Conservation (phyloP, 2,329 filamentous ascomycete genomes). For the Phialophora expanda region DNA sequence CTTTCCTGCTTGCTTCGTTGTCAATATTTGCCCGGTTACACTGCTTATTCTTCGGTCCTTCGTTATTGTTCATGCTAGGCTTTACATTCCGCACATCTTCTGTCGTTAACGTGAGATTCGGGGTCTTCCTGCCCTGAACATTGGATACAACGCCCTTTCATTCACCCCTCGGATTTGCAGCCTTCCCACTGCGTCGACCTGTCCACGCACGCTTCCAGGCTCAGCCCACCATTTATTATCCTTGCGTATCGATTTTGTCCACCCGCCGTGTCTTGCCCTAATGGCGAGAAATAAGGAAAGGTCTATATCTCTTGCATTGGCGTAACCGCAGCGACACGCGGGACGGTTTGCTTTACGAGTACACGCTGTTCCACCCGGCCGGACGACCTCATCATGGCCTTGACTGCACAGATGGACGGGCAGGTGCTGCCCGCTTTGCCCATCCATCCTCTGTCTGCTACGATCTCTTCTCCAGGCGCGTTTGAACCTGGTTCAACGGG, state of each 20-base stretch:
- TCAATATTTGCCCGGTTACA: background rate
- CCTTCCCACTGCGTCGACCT: constrained; percentile 7
- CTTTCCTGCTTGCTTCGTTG: constrained; percentile 4
- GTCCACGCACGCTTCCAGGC: constrained; percentile 16
- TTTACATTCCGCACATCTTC: background rate
- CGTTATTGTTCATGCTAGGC: constrained; percentile 17
- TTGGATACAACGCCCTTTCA: background rate
- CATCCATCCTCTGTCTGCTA: constrained; percentile 26
- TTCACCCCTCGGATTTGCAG: constrained; percentile 1
- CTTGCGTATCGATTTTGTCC: constrained; percentile 10
- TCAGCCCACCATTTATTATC: constrained; percentile 7
- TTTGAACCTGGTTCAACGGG: constrained; percentile 28
- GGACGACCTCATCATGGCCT: constrained; percentile 9
- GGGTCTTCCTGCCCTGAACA: background rate
- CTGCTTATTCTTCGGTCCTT: constrained; percentile 17
- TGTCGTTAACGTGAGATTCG: background rate
- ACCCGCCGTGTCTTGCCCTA: constrained; percentile 8
- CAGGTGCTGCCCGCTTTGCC: constrained; percentile 33
- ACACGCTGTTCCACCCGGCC: background rate
- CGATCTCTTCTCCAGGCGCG: constrained; percentile 18
- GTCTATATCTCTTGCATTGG: constrained; percentile 10
- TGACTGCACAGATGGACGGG: constrained; percentile 29
- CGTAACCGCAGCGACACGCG: constrained; percentile 16
- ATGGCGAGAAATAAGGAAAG: constrained; percentile 27
- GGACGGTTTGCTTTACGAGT: background rate